Conservation (phyloP, 805 yeast genomes). For the Ogataea zsoltii region DNA sequence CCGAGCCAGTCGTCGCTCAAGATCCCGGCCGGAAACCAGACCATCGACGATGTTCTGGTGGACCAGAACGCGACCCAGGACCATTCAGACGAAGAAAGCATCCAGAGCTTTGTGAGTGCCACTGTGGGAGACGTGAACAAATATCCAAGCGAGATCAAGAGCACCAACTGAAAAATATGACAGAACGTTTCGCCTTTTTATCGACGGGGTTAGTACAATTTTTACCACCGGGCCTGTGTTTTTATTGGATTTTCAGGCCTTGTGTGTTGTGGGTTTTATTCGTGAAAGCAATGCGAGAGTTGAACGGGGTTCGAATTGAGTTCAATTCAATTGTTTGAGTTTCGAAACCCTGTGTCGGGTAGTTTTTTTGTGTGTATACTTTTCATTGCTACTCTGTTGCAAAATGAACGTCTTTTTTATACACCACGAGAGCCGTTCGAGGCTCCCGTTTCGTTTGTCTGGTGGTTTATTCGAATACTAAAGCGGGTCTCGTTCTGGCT, state of each 20-base stretch:
- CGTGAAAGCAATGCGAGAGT: no score
- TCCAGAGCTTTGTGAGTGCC: slow-evolving; percentile 31
- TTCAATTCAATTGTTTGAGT: background rate
- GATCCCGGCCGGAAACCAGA: slow-evolving; percentile 11
- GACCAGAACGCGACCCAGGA: slow-evolving; percentile 8
- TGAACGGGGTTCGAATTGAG: no score
- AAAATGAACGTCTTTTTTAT: background rate
- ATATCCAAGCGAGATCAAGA: slow-evolving; percentile 6
- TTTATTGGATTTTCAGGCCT: background rate
- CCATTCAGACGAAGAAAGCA: slow-evolving; percentile 26
- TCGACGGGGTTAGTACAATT: no score
- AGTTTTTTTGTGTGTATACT: background rate
- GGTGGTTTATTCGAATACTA: slow-evolving; percentile 29
- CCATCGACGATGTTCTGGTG: slow-evolving; percentile 22
- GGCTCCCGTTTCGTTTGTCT: no score
- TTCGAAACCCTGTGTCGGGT: background rate
- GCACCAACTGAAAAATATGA: background rate
- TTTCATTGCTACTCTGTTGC: slow-evolving; percentile 4
- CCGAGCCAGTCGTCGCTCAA: slow-evolving; percentile 13
- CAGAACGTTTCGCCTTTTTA: background rate
- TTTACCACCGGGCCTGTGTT: background rate
- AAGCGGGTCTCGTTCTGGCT: slow-evolving; percentile 37
- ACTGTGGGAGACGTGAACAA: slow-evolving; percentile 37
- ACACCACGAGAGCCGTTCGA: no score
- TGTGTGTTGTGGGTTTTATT: no score